Evolutionary conservation across 805 yeast genomes (phyloP), one percentile per base, ranked within the genome.

Genomic region (Spencermartinsiella europaea): DNA sequence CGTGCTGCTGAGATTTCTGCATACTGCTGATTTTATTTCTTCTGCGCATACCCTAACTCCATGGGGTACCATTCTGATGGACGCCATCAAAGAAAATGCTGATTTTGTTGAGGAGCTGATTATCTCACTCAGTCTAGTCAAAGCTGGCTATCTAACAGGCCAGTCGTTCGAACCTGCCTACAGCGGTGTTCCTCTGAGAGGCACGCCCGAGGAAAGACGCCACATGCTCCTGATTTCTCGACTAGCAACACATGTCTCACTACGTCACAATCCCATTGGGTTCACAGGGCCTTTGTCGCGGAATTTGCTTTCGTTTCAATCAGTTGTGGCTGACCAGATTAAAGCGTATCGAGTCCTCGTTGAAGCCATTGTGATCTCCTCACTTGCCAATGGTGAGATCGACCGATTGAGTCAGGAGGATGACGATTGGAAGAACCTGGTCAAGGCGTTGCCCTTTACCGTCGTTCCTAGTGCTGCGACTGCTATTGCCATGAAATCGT

Each of bases 211-310:
- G 3, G 68, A 68, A 22, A 60, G 65, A 7, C 49, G 61, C 22
- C 62, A 69, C 8, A 67, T 73, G 14, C 58, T 67, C 20, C 56
- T 80, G 38, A 63, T 79, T 17, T 63, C 79, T 5, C 74, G 83
- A 51, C 62, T 80, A 8, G 66, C 77, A 14, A 63, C 75, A 2
- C 62, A 79, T 3, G 65, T 78, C 34, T 65, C 72, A 16, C 58
- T 73, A 2, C 69, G 73, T 3, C 81, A 81, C 38, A 70, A 67
- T 57, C 78, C 78, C 21, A 70, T 70, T 34, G 77, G 75, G 42
- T 81, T 78, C 65, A 74, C 75, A 38, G 90, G 90, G 1, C 89
- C 88, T 12, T 70, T 87, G 28, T 84, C 87, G 15, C 76, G 82
- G 53, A 74, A 77, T 34, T 68, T 86, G 31, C 68, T 85, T 41